Percentiles rank a stretch among this genome's conserved stretches.
Evolutionary conservation across 805 yeast species (phyloP).

Genomic region (Phaffomyces antillensis): DNA sequence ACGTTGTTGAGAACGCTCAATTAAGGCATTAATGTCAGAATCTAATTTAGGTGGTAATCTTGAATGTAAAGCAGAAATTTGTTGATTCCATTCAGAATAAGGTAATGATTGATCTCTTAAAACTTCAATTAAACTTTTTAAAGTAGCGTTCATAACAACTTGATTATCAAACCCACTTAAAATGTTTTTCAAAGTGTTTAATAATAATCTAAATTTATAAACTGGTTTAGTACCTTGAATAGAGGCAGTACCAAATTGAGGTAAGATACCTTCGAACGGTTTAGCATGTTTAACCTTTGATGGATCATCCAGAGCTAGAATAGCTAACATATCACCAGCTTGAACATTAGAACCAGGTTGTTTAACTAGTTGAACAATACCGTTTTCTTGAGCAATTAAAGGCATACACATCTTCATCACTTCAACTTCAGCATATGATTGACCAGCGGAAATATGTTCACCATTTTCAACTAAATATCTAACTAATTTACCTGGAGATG

Average conservation of each 20-base stretch:
- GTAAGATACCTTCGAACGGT: constrained; percentile 91
- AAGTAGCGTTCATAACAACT: constrained; percentile 81
- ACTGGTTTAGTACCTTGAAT: constrained; percentile 79
- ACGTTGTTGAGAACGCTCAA: constrained; percentile 60
- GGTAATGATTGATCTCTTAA: constrained; percentile 81
- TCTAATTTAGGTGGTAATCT: constrained; percentile 80
- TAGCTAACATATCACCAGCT: constrained; percentile 97
- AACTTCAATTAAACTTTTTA: constrained; percentile 63
- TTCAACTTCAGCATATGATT: constrained; percentile 96
- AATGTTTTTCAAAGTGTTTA: constrained; percentile 65
- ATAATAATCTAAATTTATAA: constrained; percentile 56
- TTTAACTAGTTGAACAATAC: constrained; percentile 84
- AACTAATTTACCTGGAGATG: constrained; percentile 97
- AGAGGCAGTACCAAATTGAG: constrained; percentile 78
- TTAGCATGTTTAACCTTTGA: constrained; percentile 94
- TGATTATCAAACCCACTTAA: constrained; percentile 92
- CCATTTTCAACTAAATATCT: constrained; percentile 92
- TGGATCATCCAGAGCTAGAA: constrained; percentile 91
- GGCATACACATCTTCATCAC: constrained; percentile 99
- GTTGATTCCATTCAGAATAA: constrained; percentile 83
- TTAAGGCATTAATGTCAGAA: constrained; percentile 50
- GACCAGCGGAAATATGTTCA: constrained; percentile 86
- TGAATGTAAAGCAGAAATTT: constrained; percentile 85
- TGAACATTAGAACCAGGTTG: constrained; percentile 97
- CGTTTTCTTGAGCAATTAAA: constrained; percentile 85